Base-by-base conservation (phyloP, 2,329 filamentous ascomycete genomes). In the Cytospora paraplurivora region DNA sequence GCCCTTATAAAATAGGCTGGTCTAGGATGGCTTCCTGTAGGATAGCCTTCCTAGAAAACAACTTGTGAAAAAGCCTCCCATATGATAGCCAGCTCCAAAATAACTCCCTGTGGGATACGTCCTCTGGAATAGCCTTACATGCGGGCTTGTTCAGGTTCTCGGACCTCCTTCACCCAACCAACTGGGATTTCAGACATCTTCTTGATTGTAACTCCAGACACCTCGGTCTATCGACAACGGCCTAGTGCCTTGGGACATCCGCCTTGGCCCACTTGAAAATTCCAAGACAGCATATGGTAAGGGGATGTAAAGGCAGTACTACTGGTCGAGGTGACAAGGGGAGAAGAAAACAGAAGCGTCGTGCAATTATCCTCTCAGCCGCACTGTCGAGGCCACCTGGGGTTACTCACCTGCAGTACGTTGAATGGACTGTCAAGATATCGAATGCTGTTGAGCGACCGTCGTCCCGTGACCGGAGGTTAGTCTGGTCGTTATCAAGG, bases 371-470 rank as follows among this genome's bases (percentile, higher is more conserved):
- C n/a, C n/a, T n/a, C 41, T 47, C 41, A n/a, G 38, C 38, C 38
- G 38, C 38, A 17, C 38, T 17, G n/a, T 17, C 1, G 37, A n/a
- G n/a, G 38, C 38, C 38, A 44, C 17, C 13, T 15, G 11, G 38
- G 7, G 8, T 44, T 44, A 44, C n/a, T 44, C 38, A 17, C 38
- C 15, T 17, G 38, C 38, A 44, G n/a, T 44, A 17, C 38, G n/a
- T 44, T n/a, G 38, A 7, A 44, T 44, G 13, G 7, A 15, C 10
- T 41, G 4, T 15, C 13, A 17, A 41, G 38, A 2, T 5, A 1
- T 44, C 4, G 13, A 54, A n/a, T n/a, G n/a, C n/a, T n/a, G 58
- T 61, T 51, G 55, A 50, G 33, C 55, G 58, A 61, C 52, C 59
- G 7, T 33, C 21, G 55, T 55, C 51, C 41, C 44, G 44, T n/a